Base-by-base conservation (phyloP, 495 filamentous ascomycete genomes). In the Lentithecium fluviatile region DNA sequence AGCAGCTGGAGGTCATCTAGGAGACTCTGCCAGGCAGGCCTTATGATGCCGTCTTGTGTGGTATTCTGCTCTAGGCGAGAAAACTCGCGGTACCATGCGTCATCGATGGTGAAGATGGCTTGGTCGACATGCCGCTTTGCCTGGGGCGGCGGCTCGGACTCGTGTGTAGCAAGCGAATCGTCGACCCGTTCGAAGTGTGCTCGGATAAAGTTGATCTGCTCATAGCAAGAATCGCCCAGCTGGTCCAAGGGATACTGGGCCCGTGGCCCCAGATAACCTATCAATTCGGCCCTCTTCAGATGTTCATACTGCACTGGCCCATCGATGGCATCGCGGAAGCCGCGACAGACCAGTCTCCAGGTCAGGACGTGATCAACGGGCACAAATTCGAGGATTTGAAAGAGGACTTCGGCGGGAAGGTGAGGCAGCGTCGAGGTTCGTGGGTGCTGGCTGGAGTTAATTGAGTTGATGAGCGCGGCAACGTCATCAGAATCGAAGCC, bases 371-470 rank as follows among this genome's bases (percentile, higher is more conserved):
- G 53, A 20, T 59, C 49, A 11, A 59, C 24, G 6, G 54, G 61
- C 6, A 64, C 48, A 17, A 21, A 25, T n/a, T 58, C 48, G 26
- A 64, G 25, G 13, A 64, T 43, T 10, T 24, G 15, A 6, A 58
- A 26, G 12, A 64, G 1, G 26, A 64, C 53, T 37, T 64, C 61
- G 12, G 61, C 49, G 6, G 61, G 61, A 8, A 64, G 48, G 29
- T 53, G 42, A 8, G 55, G 55, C 2, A 64, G 49, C 3, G 21
- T 17, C 12, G 47, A 32, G 7, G 34, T 26, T 17, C 20, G 26
- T 45, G 15, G 13, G 32, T n/a, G 17, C 52, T 64, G 48, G 55
- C 47, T 64, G 21, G 48, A 38, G 20, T 53, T 54, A 19, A 64
- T 64, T 3, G 61, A 58, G 40, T 15, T 45, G 29, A 64, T 38